phyloP scores from a whole-genome alignment of 345 rosid species.

The Capsella bursapastoris region DNA sequence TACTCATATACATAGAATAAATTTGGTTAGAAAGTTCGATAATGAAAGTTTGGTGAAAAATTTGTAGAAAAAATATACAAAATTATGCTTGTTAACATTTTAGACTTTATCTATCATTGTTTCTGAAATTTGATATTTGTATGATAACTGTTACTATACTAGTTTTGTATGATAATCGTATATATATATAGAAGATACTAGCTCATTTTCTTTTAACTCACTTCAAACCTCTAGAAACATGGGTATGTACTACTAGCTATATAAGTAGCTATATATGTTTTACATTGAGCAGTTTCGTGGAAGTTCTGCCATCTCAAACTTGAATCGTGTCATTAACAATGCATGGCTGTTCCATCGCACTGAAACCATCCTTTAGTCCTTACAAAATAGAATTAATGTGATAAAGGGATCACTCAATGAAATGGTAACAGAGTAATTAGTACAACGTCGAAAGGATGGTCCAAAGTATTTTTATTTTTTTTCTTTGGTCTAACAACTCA shows the following conservation, averaged over 20 bases:
- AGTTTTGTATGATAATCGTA: not conserved
- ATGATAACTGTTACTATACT: not conserved
- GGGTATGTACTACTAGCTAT: not conserved
- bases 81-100: not conserved
- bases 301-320: not conserved
- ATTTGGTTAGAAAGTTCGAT: not conserved
- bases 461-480: not conserved
- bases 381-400: not conserved
- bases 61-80: not conserved
- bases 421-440: constrained; percentile 7
- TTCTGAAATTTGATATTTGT: not conserved
- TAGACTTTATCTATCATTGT: not conserved
- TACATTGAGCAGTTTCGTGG: not conserved
- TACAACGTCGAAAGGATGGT: constrained; percentile 25
- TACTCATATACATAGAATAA: not conserved
- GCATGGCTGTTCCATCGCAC: constrained; percentile 8
- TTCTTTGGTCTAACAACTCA: constrained; percentile 29
- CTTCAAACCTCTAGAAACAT: not conserved
- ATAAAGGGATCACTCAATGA: not conserved
- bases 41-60: not conserved
- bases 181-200: not conserved
- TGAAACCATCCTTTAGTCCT: not conserved
- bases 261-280: not conserved
- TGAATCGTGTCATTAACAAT: not conserved
- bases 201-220: not conserved